Evolutionary conservation across 257 asterid genomes (phyloP).

Genomic region (Rehmannia glutinosa): DNA sequence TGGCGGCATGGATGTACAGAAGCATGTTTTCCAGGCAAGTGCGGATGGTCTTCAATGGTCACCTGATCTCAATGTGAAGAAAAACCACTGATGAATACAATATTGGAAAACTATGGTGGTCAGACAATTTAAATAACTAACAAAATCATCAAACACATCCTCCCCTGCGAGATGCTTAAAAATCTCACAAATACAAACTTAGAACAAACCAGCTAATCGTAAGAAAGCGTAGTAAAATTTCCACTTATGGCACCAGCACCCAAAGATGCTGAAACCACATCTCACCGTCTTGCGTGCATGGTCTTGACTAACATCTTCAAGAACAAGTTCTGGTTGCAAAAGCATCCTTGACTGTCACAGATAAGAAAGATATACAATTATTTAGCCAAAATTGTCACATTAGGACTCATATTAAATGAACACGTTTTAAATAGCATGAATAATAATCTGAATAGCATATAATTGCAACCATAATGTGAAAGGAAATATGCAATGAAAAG

Average conservation of each 20-base stretch:
- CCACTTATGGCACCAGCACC: background rate
- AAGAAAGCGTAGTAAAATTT: background rate
- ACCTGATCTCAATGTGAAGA: conserved; percentile 48
- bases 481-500: background rate
- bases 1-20: conserved; percentile 98
- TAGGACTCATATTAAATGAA: background rate
- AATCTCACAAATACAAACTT: background rate
- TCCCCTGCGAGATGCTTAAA: background rate
- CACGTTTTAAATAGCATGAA: conserved; percentile 5
- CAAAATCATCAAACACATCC: background rate
- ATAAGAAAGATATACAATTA: conserved; percentile 4
- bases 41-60: conserved; percentile 98
- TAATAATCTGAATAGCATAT: background rate
- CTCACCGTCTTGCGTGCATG: conserved; percentile 98
- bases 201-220: background rate
- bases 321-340: conserved; percentile 84
- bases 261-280: conserved; percentile 7
- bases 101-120: background rate
- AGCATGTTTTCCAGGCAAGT: conserved; percentile 95
- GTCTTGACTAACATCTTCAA: conserved; percentile 98
- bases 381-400: background rate
- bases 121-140: background rate
- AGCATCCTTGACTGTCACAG: conserved; percentile 90
- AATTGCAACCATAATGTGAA: conserved; percentile 1
- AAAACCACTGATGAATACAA: background rate